Evolutionary conservation across 1,139 yeast species (phyloP).

Genomic region (Sporopachydermia cereana): DNA sequence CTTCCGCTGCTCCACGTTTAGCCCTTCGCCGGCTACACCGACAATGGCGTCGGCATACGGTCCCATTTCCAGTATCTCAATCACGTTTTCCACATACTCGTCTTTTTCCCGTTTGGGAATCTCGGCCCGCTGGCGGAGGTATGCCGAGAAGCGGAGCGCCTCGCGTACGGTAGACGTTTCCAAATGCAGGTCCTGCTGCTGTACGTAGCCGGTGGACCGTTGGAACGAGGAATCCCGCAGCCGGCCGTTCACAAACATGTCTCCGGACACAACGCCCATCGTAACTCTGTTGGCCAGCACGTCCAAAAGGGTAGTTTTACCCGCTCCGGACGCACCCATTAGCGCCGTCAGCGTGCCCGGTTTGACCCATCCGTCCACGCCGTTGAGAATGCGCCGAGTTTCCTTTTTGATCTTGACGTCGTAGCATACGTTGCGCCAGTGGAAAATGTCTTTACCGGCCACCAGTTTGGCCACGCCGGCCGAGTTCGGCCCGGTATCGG

Average conservation of each 20-base stretch:
- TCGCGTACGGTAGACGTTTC: constrained; percentile 71
- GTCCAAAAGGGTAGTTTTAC: constrained; percentile 68
- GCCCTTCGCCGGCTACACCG: constrained; percentile 71
- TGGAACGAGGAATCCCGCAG: constrained; percentile 64
- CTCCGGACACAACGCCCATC: constrained; percentile 68
- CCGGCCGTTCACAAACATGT: constrained; percentile 62
- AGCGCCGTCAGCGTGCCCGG: constrained; percentile 68
- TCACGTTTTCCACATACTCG: constrained; percentile 60
- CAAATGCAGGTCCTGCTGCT: constrained; percentile 72
- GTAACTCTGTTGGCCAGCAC: constrained; percentile 71
- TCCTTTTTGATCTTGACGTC: constrained; percentile 48
- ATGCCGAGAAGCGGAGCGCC: constrained; percentile 61
- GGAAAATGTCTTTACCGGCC: constrained; percentile 40
- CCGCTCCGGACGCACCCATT: constrained; percentile 88
- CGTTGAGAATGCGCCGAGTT: constrained; percentile 50
- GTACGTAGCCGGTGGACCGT: constrained; percentile 74
- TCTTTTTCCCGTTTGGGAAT: constrained; percentile 49
- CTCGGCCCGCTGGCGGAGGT: constrained; percentile 53
- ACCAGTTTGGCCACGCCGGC: constrained; percentile 8
- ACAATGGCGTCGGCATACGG: constrained; percentile 71
- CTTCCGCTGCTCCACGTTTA: constrained; percentile 80
- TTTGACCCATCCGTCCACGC: constrained; percentile 77
- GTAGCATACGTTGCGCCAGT: constrained; percentile 70
- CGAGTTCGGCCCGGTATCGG: constrained; percentile 14
- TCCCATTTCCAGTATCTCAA: constrained; percentile 59